These are phyloP conservation scores for Acanthamoeba sp. DNA, from an alignment of 208 protist genomes.

Conservation along the genomic window DNA sequence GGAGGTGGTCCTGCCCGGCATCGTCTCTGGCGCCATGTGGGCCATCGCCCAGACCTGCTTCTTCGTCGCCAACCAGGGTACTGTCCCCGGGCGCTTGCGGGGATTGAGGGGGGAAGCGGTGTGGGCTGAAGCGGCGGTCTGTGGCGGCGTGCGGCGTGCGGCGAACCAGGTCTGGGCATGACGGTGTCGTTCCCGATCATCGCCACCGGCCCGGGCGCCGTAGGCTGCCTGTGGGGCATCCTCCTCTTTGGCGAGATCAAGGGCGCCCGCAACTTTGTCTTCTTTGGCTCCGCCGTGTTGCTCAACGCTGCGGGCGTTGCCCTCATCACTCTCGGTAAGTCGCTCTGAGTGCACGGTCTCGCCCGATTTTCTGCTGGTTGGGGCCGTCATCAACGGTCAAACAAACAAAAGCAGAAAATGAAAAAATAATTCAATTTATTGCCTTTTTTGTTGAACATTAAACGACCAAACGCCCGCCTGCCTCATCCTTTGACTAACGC, in stretches of 20 bases:
- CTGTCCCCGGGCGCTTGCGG: too few relatives aligned
- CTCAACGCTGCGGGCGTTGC: conserved; percentile 59
- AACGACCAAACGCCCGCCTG: too few relatives aligned
- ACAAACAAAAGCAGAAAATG: too few relatives aligned
- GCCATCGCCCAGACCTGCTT: conserved; percentile 64
- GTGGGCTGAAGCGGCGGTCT: too few relatives aligned
- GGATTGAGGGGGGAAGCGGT: too few relatives aligned
- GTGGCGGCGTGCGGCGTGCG: too few relatives aligned
- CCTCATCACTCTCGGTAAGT: conserved; percentile 66
- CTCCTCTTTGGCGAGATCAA: conserved; percentile 66
- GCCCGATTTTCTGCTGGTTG: too few relatives aligned
- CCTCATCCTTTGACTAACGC: too few relatives aligned
- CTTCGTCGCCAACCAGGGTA: conserved; percentile 74
- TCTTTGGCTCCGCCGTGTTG: conserved; percentile 17
- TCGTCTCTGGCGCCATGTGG: conserved; percentile 75
- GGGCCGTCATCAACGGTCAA: too few relatives aligned
- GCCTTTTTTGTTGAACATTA: too few relatives aligned
- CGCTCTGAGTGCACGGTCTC: too few relatives aligned
- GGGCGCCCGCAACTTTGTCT: conserved; percentile 59
- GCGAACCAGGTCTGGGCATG: background rate
- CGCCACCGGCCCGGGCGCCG: conserved; percentile 61
- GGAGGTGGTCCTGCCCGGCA: conserved; percentile 50
- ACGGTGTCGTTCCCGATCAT: conserved; percentile 73
- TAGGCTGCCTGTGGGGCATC: conserved; percentile 72
- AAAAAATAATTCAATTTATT: too few relatives aligned